A percentile compares a stretch with the other conserved stretches of the same genome.
Conservation (phyloP, 2,329 filamentous ascomycete species). For the Paracamarosporium sp. region DNA sequence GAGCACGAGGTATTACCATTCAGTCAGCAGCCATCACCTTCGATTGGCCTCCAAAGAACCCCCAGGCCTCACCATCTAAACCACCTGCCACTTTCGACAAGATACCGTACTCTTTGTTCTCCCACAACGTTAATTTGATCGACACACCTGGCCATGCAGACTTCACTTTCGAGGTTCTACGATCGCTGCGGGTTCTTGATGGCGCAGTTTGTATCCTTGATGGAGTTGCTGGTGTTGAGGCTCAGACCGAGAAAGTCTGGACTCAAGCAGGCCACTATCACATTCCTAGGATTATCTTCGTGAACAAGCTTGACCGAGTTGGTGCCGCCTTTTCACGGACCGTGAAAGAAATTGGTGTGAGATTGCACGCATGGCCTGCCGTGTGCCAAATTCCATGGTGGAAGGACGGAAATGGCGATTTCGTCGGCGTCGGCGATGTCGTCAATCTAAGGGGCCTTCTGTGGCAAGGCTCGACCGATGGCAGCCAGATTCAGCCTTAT, state of each 20-base stretch:
- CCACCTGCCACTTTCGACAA: slow-evolving; percentile 37
- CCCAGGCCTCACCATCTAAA: slow-evolving; percentile 28
- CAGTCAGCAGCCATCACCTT: slow-evolving; percentile 97
- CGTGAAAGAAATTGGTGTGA: slow-evolving; percentile 81
- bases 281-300: slow-evolving; percentile 81
- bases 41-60: slow-evolving; percentile 75
- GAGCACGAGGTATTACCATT: slow-evolving; percentile 93
- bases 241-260: slow-evolving; percentile 97
- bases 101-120: slow-evolving; percentile 56
- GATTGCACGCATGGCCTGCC: slow-evolving; percentile 83
- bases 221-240: slow-evolving; percentile 91
- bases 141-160: slow-evolving; percentile 97
- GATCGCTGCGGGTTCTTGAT: slow-evolving; percentile 86
- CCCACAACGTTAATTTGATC: slow-evolving; percentile 67
- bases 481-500: slow-evolving; percentile 65
- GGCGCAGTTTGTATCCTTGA: slow-evolving; percentile 93
- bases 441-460: slow-evolving; percentile 76
- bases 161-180: slow-evolving; percentile 94
- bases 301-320: slow-evolving; percentile 86
- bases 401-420: slow-evolving; percentile 72
- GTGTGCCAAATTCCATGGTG: slow-evolving; percentile 97
- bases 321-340: slow-evolving; percentile 84
- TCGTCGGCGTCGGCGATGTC: slow-evolving; percentile 85
- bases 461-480: slow-evolving; percentile 73
- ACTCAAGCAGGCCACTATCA: slow-evolving; percentile 82